Base-by-base conservation (phyloP, 2,329 filamentous ascomycete species). In the Clathrospora elynae region DNA sequence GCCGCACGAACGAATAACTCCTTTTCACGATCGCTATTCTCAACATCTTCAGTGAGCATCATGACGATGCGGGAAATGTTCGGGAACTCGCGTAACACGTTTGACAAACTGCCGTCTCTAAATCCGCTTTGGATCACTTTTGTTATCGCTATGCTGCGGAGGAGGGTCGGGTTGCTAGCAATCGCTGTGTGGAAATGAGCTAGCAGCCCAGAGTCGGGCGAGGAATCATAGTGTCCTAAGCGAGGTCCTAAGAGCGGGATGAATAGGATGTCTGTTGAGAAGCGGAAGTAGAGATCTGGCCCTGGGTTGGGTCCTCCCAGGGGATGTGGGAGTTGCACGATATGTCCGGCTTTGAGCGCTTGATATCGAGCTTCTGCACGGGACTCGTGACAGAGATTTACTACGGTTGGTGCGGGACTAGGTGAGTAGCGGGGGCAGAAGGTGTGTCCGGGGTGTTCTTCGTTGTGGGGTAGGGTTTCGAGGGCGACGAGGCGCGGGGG, bases 401-500 rank as follows among this genome's bases (percentile, higher is more conserved):
- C 39, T 6, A 52, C 46, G 2, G 25, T 42, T 4, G 56, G 56
- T 6, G 50, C 42, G 13, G 54, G 49, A 24, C 40, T 52, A 14
- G 56, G 58, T 4, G 52, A 55, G 25, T 53, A 54, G 9, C 56
- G 56, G 7, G 56, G 58, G 28, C 58, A 61, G 12, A 55, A 53
- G 1, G 22, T 17, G 10, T 37, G 14, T 18, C 50, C 46, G 16
- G 19, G 4, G 24, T 55, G 49, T n/a, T 33, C 13, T 17, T 55
- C 46, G 31, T 52, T 33, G 33, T 61, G 58, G 3, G 35, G 28
- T 14, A 34, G 37, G 2, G 54, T 59, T 19, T 44, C 34, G 13
- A 61, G 28, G 3, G 52, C 50, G 18, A 61, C 56, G 6, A 55
- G 42, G 7, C 58, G 56, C 33, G 56, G 52, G 5, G 50, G 43